Conservation (phyloP, 2,329 filamentous ascomycete species). For the Graphilbum ipis-grandicollis region DNA sequence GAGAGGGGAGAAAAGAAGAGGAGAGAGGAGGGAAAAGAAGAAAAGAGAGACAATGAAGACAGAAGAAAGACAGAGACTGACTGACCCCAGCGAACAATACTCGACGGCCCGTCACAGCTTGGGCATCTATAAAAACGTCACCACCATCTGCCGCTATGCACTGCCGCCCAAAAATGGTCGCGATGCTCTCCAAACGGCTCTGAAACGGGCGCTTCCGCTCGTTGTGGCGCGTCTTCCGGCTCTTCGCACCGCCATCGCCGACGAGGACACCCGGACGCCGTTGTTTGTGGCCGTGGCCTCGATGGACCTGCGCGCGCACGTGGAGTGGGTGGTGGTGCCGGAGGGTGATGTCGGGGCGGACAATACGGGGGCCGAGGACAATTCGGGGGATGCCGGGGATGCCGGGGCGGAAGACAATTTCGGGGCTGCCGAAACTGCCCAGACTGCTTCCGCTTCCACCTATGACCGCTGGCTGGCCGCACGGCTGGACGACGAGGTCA, state of each 20-base stretch:
- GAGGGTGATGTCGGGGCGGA: constrained; percentile 1
- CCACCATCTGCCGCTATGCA: constrained; percentile 26
- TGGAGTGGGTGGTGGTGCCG: constrained; percentile 16
- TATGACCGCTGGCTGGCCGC: constrained; percentile 16
- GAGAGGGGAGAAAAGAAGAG: too few relatives aligned
- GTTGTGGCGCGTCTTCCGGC: constrained; percentile 26
- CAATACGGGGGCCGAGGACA: too few relatives aligned
- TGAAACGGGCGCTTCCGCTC: constrained; percentile 21
- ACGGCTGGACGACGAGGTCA: constrained; percentile 21
- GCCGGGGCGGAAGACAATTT: neutral
- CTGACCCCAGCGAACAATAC: constrained; percentile 11
- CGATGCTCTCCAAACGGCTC: constrained; percentile 7
- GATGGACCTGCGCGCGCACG: constrained; percentile 25
- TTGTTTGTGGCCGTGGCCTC: constrained; percentile 24
- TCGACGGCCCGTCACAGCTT: constrained; percentile 28
- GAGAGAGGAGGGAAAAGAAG: too few relatives aligned
- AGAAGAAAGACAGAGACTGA: too few relatives aligned
- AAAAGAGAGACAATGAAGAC: too few relatives aligned
- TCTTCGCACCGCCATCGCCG: constrained; percentile 29
- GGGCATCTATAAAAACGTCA: constrained; percentile 28
- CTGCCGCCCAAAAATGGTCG: constrained; percentile 3
- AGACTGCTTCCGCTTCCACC: too few relatives aligned
- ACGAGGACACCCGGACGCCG: constrained; percentile 24
- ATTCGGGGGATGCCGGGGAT: constrained; percentile 1
- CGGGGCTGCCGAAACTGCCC: too few relatives aligned